phyloP scores from a whole-genome alignment of 352 stramenopile species.

The Globisporangium iwayamae region DNA sequence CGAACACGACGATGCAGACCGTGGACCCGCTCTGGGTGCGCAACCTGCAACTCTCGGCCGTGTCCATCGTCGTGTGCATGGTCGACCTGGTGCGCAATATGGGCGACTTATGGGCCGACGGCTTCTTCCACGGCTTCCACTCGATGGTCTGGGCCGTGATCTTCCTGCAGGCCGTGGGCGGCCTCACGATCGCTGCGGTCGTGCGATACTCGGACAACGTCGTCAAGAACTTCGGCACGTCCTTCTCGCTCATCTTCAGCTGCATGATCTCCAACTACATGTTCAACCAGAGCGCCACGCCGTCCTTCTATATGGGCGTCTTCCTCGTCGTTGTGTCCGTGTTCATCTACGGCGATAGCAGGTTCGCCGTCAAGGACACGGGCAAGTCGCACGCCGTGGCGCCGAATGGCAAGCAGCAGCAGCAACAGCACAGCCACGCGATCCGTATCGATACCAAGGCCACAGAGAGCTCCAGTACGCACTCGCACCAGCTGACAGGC shows the following conservation, averaged over 20 bases:
- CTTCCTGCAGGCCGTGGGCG: conserved; percentile 78
- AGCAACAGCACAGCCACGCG: conserved; percentile 35
- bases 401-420: conserved; percentile 25
- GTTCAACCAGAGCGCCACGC: conserved; percentile 66
- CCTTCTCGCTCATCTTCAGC: conserved; percentile 84
- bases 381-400: conserved; percentile 19
- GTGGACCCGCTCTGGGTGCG: conserved; percentile 83
- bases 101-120: conserved; percentile 51
- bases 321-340: conserved; percentile 75
- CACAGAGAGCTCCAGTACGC: conserved; percentile 22
- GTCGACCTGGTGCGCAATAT: conserved; percentile 72
- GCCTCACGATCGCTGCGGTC: conserved; percentile 81
- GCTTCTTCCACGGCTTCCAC: conserved; percentile 84
- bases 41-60: conserved; percentile 82
- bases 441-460: conserved; percentile 56
- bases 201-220: conserved; percentile 89
- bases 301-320: conserved; percentile 77
- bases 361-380: conserved; percentile 56
- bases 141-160: conserved; percentile 69
- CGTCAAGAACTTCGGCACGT: conserved; percentile 89
- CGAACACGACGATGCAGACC: conserved; percentile 63
- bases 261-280: conserved; percentile 90
- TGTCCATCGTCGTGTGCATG: conserved; percentile 71
- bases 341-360: conserved; percentile 85
- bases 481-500: conserved; percentile 12